phyloP scores from a whole-genome alignment of 2,329 filamentous ascomycete species.

The Delphinella strobiligena region DNA sequence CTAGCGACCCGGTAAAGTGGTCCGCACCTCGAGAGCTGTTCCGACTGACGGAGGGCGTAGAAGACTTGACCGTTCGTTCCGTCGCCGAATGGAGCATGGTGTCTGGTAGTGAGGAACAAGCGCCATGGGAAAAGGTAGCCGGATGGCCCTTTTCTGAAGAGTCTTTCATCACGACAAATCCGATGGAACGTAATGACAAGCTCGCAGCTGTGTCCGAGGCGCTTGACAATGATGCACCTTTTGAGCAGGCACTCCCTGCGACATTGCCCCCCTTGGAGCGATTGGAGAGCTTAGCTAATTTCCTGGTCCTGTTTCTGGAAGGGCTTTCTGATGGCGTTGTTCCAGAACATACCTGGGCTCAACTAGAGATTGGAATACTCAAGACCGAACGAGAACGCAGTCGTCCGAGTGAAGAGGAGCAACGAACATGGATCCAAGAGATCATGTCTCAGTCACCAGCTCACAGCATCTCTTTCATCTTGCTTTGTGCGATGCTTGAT shows the following conservation, averaged over 20 bases:
- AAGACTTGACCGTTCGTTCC: constrained; percentile 45
- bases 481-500: constrained; percentile 66
- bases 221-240: constrained; percentile 56
- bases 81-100: constrained; percentile 53
- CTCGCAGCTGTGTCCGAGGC: constrained; percentile 44
- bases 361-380: constrained; percentile 48
- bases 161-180: constrained; percentile 34
- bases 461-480: constrained; percentile 82
- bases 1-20: constrained; percentile 44
- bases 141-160: constrained; percentile 49
- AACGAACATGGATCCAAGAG: constrained; percentile 56
- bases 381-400: constrained; percentile 36
- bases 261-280: constrained; percentile 53
- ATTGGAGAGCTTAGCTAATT: constrained; percentile 63
- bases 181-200: constrained; percentile 29
- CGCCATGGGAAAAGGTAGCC: constrained; percentile 42
- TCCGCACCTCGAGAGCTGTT: constrained; percentile 85
- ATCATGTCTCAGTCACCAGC: constrained; percentile 58
- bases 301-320: constrained; percentile 60
- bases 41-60: constrained; percentile 71
- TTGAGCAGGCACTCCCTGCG: constrained; percentile 49
- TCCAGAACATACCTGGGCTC: constrained; percentile 55
- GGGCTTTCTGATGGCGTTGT: constrained; percentile 72
- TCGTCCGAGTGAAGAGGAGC: constrained; percentile 39
- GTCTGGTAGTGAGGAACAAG: constrained; percentile 22